These are phyloP conservation scores for Aschersonia sp. DNA, from an alignment of 2,329 filamentous ascomycete species.

Conservation along the genomic window DNA sequence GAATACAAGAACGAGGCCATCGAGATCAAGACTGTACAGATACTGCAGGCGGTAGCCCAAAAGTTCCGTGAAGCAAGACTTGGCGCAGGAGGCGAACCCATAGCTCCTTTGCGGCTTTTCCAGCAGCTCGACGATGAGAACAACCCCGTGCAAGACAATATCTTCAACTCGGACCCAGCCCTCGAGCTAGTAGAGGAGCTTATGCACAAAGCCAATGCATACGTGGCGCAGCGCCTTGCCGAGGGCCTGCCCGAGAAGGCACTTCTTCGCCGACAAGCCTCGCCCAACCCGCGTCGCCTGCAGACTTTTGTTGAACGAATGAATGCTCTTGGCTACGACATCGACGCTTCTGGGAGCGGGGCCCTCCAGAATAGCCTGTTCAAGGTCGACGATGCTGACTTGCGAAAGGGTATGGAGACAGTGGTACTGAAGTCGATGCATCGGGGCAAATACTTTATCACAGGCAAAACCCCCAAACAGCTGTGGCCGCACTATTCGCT, in stretches of 20 bases:
- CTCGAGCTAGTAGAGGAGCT: slow-evolving; percentile 93
- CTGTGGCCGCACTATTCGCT: slow-evolving; percentile 80
- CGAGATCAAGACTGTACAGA: slow-evolving; percentile 62
- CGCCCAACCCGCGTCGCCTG: slow-evolving; percentile 77
- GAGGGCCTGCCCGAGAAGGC: slow-evolving; percentile 80
- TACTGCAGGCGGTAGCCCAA: slow-evolving; percentile 67
- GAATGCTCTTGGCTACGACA: slow-evolving; percentile 77
- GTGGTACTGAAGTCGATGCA: slow-evolving; percentile 90
- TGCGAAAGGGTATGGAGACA: slow-evolving; percentile 97
- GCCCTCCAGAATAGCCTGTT: slow-evolving; percentile 89
- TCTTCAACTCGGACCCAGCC: slow-evolving; percentile 80
- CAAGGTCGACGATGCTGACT: slow-evolving; percentile 73
- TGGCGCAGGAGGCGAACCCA: slow-evolving; percentile 61
- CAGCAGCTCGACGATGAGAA: slow-evolving; percentile 97
- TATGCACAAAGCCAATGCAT: slow-evolving; percentile 80
- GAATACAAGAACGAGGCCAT: slow-evolving; percentile 50
- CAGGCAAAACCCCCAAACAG: slow-evolving; percentile 62
- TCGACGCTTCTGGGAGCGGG: slow-evolving; percentile 81
- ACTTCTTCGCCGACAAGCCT: slow-evolving; percentile 70
- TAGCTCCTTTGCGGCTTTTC: slow-evolving; percentile 74
- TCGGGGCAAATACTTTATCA: slow-evolving; percentile 87
- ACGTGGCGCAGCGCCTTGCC: slow-evolving; percentile 73
- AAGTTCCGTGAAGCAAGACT: slow-evolving; percentile 86
- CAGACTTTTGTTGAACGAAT: slow-evolving; percentile 88
- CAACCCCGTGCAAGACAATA: slow-evolving; percentile 88